Conservation (phyloP, 1,284 basidiomycete species). For the Cystobasidium pallidum region DNA sequence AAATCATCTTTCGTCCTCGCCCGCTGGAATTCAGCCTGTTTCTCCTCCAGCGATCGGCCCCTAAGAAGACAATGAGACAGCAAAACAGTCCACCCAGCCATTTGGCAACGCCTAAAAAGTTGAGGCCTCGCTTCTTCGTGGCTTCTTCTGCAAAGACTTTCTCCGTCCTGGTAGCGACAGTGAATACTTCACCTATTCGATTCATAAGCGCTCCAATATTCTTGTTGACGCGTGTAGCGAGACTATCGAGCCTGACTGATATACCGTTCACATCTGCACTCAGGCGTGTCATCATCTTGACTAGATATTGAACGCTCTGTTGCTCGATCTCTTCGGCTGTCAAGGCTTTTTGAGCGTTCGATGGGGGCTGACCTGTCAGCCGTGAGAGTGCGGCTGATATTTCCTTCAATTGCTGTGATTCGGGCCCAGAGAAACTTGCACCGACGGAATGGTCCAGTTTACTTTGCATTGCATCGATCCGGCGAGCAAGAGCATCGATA, state of each 20-base stretch:
- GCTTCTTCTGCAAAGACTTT: background rate
- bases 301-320: constrained; percentile 24
- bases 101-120: background rate
- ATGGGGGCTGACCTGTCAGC: constrained; percentile 14
- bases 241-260: constrained; percentile 19
- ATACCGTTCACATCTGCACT: constrained; percentile 26
- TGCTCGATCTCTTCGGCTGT: constrained; percentile 29
- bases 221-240: constrained; percentile 26
- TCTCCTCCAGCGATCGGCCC: constrained; percentile 11
- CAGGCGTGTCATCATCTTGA: constrained; percentile 33
- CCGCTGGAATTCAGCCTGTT: constrained; percentile 17
- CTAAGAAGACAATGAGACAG: constrained; percentile 9
- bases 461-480: constrained; percentile 47
- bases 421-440: background rate
- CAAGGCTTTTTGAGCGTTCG: background rate
- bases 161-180: constrained; percentile 24
- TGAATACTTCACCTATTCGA: constrained; percentile 38
- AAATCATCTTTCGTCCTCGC: constrained; percentile 41
- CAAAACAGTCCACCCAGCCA: constrained; percentile 26
- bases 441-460: constrained; percentile 6
- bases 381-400: constrained; percentile 8
- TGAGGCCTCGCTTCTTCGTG: background rate
- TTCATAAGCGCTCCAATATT: constrained; percentile 23
- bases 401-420: constrained; percentile 21
- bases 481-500: constrained; percentile 51